These are phyloP conservation scores for Tetragonia tetragonoides DNA, from an alignment of 148 eudicot genomes.

Conservation along the genomic window DNA sequence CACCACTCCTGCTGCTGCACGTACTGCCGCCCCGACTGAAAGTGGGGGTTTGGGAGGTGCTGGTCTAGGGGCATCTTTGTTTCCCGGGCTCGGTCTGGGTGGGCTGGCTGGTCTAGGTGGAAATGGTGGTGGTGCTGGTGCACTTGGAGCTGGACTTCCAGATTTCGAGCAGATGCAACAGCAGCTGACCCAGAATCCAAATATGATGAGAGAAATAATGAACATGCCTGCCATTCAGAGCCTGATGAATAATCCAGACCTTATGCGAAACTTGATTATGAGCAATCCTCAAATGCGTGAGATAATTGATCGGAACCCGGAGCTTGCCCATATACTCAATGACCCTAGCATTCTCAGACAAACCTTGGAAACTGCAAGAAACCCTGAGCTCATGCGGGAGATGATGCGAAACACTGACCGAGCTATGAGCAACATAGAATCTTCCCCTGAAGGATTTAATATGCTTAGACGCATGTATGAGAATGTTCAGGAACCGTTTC, in stretches of 20 bases:
- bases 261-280: slow-evolving; percentile 82
- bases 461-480: slow-evolving; percentile 99
- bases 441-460: slow-evolving; percentile 97
- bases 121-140: slow-evolving; percentile 55
- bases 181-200: slow-evolving; percentile 85
- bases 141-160: slow-evolving; percentile 81
- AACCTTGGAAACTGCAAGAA: slow-evolving; percentile 92
- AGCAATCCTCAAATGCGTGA: slow-evolving; percentile 97
- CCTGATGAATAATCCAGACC: slow-evolving; percentile 88
- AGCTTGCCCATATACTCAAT: slow-evolving; percentile 88
- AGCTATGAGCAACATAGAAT: slow-evolving; percentile 98
- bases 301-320: slow-evolving; percentile 91
- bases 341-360: slow-evolving; percentile 94
- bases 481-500: slow-evolving; percentile 93
- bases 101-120: slow-evolving; percentile 29
- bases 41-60: slow-evolving; percentile 46
- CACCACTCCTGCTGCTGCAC: slow-evolving; percentile 36
- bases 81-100: slow-evolving; percentile 60
- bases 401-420: slow-evolving; percentile 99
- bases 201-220: slow-evolving; percentile 97
- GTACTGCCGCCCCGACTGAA: slow-evolving; percentile 37
- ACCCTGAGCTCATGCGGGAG: slow-evolving; percentile 98
- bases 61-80: slow-evolving; percentile 61
- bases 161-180: slow-evolving; percentile 90
- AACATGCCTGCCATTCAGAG: slow-evolving; percentile 91